These are phyloP conservation scores for Fragaria ananassa DNA, from an alignment of 306 rosid species.

Conservation along the genomic window DNA sequence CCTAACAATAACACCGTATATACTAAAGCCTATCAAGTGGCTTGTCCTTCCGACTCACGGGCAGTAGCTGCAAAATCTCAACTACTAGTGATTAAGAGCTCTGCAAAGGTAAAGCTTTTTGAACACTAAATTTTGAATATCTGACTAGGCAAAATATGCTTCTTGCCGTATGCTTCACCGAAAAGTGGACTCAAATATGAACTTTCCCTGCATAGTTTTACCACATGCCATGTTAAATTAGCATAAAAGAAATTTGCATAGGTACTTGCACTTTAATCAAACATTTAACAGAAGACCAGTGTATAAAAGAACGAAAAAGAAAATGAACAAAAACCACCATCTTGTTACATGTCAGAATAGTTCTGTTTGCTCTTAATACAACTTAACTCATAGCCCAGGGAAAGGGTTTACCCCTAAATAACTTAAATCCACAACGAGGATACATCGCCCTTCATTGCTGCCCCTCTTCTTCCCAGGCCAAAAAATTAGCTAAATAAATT, in stretches of 20 bases:
- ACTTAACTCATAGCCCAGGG: neutral
- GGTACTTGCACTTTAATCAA: neutral
- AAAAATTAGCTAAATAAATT: neutral
- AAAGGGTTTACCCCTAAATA: neutral
- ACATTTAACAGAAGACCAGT: neutral
- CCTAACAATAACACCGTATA: neutral
- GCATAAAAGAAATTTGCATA: neutral
- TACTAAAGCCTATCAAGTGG: neutral
- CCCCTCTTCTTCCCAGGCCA: neutral
- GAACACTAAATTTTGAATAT: neutral
- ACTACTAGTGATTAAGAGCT: neutral
- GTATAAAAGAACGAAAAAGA: neutral
- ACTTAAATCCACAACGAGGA: neutral
- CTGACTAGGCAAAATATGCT: neutral
- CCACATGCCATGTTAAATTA: neutral
- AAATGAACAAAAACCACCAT: neutral
- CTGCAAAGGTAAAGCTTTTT: neutral
- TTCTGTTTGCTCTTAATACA: neutral
- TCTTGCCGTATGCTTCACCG: constrained; percentile 13
- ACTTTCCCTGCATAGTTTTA: constrained; percentile 8
- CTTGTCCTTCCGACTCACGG: neutral
- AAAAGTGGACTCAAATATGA: neutral
- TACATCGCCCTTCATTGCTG: neutral
- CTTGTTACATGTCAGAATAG: neutral
- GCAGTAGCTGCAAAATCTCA: constrained; percentile 5